These are phyloP conservation scores for Talaromyces atroroseus DNA, from an alignment of 2,329 filamentous ascomycete genomes.

Conservation along the genomic window DNA sequence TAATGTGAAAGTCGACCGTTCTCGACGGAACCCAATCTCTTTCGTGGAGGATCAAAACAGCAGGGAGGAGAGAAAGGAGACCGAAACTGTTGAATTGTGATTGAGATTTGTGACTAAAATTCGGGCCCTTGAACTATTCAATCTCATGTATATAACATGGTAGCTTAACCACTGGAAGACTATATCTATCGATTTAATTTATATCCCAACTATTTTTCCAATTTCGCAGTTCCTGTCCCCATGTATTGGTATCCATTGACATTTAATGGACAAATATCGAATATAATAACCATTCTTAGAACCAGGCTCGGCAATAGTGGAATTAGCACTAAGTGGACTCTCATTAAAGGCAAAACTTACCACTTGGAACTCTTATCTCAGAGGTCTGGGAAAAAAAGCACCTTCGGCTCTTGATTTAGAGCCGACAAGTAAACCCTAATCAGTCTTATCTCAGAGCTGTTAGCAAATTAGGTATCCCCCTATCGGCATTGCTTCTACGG, in stretches of 20 bases:
- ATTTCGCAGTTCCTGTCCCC: too few species aligned
- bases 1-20: conserved; percentile 45
- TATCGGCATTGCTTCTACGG: not conserved
- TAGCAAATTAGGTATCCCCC: not conserved
- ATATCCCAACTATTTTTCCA: too few species aligned
- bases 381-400: not conserved
- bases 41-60: conserved; percentile 19
- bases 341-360: too few species aligned
- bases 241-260: not conserved
- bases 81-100: not conserved
- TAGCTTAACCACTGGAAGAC: too few species aligned
- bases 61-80: not conserved
- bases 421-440: not conserved
- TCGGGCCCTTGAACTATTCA: too few species aligned
- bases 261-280: too few species aligned
- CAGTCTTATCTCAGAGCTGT: not conserved
- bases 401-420: not conserved
- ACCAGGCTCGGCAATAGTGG: too few species aligned
- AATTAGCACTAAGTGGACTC: too few species aligned
- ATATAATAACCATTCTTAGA: not conserved
- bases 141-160: too few species aligned
- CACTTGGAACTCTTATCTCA: not conserved
- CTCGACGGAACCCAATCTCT: conserved; percentile 29
- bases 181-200: too few species aligned
- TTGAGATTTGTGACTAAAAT: not conserved